These are phyloP conservation scores for Phytopythium vexans DNA, from an alignment of 352 stramenopile species.

Conservation along the genomic window DNA sequence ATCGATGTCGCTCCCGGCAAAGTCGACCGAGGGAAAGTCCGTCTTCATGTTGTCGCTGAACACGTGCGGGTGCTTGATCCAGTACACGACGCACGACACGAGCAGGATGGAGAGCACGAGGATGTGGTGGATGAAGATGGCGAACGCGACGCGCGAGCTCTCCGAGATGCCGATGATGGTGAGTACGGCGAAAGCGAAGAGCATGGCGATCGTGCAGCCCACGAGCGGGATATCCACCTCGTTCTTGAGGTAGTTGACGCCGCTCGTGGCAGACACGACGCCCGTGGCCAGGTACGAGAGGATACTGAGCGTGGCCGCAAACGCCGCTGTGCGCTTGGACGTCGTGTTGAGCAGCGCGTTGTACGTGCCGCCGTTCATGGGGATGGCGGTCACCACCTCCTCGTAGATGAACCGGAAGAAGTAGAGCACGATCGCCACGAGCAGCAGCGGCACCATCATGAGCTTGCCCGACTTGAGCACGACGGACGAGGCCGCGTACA, in stretches of 20 bases:
- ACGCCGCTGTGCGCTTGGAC: constrained; percentile 78
- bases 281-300: constrained; percentile 89
- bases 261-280: constrained; percentile 63
- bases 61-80: constrained; percentile 43
- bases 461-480: constrained; percentile 62
- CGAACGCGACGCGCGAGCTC: constrained; percentile 70
- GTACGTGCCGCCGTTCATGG: constrained; percentile 89
- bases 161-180: constrained; percentile 72
- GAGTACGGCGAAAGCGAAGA: constrained; percentile 79
- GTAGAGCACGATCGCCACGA: constrained; percentile 63
- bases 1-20: constrained; percentile 38
- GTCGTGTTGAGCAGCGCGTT: constrained; percentile 90
- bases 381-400: constrained; percentile 85
- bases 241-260: constrained; percentile 75
- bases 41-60: constrained; percentile 66
- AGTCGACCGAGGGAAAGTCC: constrained; percentile 47
- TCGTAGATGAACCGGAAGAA: constrained; percentile 81
- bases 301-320: constrained; percentile 80
- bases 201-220: constrained; percentile 29
- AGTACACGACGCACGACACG: constrained; percentile 48
- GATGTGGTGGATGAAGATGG: constrained; percentile 84
- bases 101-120: constrained; percentile 54
- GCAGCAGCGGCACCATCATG: constrained; percentile 66
- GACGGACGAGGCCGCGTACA: constrained; percentile 58
- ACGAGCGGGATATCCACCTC: constrained; percentile 49